Base-by-base conservation (phyloP, 257 asterid genomes). In the Orobanche coerulescens region DNA sequence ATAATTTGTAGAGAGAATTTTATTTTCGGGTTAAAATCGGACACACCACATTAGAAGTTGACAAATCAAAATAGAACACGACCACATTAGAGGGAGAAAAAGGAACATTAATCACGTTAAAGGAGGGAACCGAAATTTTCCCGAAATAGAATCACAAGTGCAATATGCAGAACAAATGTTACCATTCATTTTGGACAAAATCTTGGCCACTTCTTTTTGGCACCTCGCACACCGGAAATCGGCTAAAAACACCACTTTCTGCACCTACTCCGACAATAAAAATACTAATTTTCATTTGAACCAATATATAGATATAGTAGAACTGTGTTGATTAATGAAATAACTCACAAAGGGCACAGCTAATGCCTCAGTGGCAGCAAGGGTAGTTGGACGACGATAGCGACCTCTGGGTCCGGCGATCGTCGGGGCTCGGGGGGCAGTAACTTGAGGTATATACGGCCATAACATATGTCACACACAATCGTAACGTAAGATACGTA, bases 161-260 rank as follows among this genome's bases (percentile, higher is more conserved):
- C n/a, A n/a, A n/a, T n/a, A n/a, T 49, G 62, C 6, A 44, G 30
- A 16, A 20, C 8, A 13, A 55, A 28, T 2, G 39, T 68, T 6
- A 87, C 95, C 87, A 2, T 90, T 81, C 96, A 87, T 76, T 75
- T 72, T 87, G 37, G 91, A 58, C 82, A 90, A 79, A 22, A 85
- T 67, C 68, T 79, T 74, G 60, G 90, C 91, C 30, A 90, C 95
- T 73, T 95, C 79, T 37, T 74, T 73, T 76, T 84, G 95, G 71
- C 97, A 90, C 58, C 55, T 78, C 0, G 85, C 46, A 39, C 96
- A 84, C 33, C 91, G 82, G 44, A 82, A 84, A 79, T 90, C 97
- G 0, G 96, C 95, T 7, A 87, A 56, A 62, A 87, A 83, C 56
- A 90, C 94, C 26, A 90, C 91, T 77, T 90, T 95, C 34, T 90